Percentiles rank a stretch among this genome's conserved stretches.
These are phyloP conservation scores for Atkinsonella texensis DNA, from an alignment of 2,329 filamentous ascomycete species.

Conservation along the genomic window DNA sequence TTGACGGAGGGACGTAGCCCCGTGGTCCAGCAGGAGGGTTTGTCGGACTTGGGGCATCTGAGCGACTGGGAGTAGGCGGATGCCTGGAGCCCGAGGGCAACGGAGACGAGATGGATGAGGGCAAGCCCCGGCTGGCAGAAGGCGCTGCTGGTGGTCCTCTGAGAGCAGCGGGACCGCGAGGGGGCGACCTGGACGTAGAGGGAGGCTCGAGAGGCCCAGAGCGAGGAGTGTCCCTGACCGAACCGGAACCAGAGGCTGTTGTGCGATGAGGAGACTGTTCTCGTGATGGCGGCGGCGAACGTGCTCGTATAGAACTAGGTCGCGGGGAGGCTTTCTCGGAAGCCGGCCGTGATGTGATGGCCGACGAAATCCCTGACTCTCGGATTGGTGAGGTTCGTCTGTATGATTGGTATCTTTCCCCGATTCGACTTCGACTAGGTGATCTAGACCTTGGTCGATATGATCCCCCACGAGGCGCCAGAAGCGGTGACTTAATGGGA, in stretches of 20 bases:
- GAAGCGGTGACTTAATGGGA: conserved; percentile 15
- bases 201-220: conserved; percentile 17
- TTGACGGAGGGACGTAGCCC: conserved; percentile 35
- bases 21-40: conserved; percentile 42
- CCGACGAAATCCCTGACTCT: conserved; percentile 37
- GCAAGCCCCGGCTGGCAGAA: conserved; percentile 25
- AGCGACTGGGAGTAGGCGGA: conserved; percentile 22
- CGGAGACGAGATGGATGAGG: conserved; percentile 23
- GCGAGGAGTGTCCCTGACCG: conserved; percentile 17
- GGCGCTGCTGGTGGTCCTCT: conserved; percentile 37
- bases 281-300: conserved; percentile 35
- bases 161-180: conserved; percentile 42
- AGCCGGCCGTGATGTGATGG: conserved; percentile 36
- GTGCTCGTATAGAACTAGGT: conserved; percentile 31
- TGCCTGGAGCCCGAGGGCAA: conserved; percentile 22
- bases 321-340: conserved; percentile 44
- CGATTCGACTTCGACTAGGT: conserved; percentile 30
- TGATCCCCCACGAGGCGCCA: conserved; percentile 25
- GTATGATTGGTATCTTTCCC: conserved; percentile 29
- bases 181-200: conserved; percentile 31
- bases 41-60: conserved; percentile 32
- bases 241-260: conserved; percentile 12
- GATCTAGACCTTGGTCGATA: conserved; percentile 44
- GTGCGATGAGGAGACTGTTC: conserved; percentile 24
- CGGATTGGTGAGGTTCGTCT: conserved; percentile 36